Percentiles rank a stretch among this genome's conserved stretches.
phyloP scores from a whole-genome alignment of 495 filamentous ascomycete genomes.

The Sporormia fimetaria region DNA sequence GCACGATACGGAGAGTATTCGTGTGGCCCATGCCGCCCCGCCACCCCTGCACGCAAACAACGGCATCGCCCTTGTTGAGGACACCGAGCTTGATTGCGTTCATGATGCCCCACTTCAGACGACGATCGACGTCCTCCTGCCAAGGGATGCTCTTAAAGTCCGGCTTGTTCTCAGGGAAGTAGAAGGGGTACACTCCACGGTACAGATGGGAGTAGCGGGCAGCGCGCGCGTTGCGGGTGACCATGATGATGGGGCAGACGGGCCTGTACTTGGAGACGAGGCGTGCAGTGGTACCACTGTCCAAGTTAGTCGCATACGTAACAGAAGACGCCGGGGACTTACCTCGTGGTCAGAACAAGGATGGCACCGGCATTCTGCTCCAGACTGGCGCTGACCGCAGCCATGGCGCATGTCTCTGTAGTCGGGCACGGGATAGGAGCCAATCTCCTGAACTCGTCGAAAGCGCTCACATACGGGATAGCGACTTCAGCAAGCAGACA shows the following conservation, averaged over 20 bases:
- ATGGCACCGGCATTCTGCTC: slow-evolving; percentile 95
- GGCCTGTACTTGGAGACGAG: slow-evolving; percentile 96
- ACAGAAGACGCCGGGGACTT: slow-evolving; percentile 28
- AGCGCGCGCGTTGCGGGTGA: slow-evolving; percentile 74
- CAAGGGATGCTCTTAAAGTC: slow-evolving; percentile 80
- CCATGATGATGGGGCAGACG: slow-evolving; percentile 97
- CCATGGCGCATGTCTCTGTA: slow-evolving; percentile 87
- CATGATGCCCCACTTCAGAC: slow-evolving; percentile 87
- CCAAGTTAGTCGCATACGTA: slow-evolving; percentile 4
- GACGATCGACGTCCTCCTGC: slow-evolving; percentile 97
- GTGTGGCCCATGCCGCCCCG: slow-evolving; percentile 95
- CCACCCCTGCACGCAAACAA: slow-evolving; percentile 97
- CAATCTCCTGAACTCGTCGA: slow-evolving; percentile 83
- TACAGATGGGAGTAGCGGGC: slow-evolving; percentile 88
- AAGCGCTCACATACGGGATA: slow-evolving; percentile 90
- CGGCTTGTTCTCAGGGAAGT: slow-evolving; percentile 84
- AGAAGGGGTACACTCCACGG: slow-evolving; percentile 95
- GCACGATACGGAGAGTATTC: slow-evolving; percentile 56
- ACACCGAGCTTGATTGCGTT: slow-evolving; percentile 76
- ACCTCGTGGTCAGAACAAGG: slow-evolving; percentile 84
- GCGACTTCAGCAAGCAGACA: slow-evolving; percentile 91
- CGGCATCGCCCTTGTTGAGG: slow-evolving; percentile 67
- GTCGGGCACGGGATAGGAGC: slow-evolving; percentile 70
- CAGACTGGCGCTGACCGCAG: slow-evolving; percentile 83
- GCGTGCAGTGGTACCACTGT: slow-evolving; percentile 76